These are phyloP conservation scores for Asclepias syriaca DNA, from an alignment of 257 asterid species.

Conservation along the genomic window DNA sequence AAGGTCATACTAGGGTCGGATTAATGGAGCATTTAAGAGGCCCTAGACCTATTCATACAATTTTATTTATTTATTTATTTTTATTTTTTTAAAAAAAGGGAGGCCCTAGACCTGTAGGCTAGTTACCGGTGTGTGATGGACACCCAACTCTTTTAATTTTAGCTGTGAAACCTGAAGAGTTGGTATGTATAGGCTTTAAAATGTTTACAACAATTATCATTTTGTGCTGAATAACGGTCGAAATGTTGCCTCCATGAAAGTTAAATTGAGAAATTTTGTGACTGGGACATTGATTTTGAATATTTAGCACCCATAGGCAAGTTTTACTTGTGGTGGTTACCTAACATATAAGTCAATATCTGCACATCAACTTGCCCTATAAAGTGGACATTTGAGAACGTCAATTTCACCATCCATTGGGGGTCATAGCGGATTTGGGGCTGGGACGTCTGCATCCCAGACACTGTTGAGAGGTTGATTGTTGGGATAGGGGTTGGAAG, in stretches of 20 bases:
- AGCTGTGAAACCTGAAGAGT: not conserved
- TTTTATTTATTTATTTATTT: too few species aligned
- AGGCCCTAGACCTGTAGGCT: too few species aligned
- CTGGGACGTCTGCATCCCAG: not conserved
- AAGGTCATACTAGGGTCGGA: not conserved
- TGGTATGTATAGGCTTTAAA: not conserved
- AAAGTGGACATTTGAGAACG: not conserved
- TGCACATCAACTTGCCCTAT: not conserved
- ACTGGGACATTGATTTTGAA: not conserved
- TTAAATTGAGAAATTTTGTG: not conserved
- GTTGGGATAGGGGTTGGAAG: not conserved
- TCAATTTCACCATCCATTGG: not conserved
- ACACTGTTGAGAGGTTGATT: not conserved
- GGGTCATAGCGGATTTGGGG: not conserved
- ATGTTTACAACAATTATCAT: not conserved
- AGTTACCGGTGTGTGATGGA: not conserved
- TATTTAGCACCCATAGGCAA: too few species aligned
- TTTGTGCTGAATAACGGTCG: not conserved
- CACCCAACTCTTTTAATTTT: not conserved
- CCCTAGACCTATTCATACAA: not conserved
- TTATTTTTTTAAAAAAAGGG: too few species aligned
- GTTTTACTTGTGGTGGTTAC: not conserved
- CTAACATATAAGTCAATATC: not conserved
- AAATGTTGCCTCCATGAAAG: not conserved
- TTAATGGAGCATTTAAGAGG: not conserved